Evolutionary conservation across 2,329 filamentous ascomycete species (phyloP), one percentile per base, ranked within the genome.

Genomic region (Cladosporium phlei): DNA sequence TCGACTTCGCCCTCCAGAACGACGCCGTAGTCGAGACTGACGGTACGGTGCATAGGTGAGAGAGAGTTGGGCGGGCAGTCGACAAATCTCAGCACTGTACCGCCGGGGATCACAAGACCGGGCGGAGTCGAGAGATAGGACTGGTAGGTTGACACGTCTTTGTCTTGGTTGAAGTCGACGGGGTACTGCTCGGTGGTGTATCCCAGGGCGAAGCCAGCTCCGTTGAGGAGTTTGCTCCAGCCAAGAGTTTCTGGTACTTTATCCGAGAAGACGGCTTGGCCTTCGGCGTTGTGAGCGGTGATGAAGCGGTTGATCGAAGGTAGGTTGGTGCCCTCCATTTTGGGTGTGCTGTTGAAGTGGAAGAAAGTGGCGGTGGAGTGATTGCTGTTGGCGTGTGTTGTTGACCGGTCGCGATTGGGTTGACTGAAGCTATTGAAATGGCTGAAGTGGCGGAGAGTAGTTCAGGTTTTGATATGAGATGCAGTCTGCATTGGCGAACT

Each of bases 171-270:
- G 52, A 79, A 60, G 39, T 71, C 55, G 16, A 71, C 69, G 0
- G 75, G 74, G 32, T 69, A 71, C 37, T 66, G 59, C 37, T 69
- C 67, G 4, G 76, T 73, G 6, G 71, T 69, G 60, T 77, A 79
- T 48, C 66, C 67, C 24, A 77, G 69, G 22, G 66, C 67, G 54
- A 77, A 77, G 3, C 61, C 61, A 12, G 70, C 70, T 22, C 68
- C 66, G 3, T 37, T 45, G 6, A 32, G 24, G n/a, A 45, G 7
- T 11, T 21, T n/a, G 3, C 65, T 51, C 44, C 47, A 53, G 10
- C 47, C 40, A 6, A 54, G 54, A n/a, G 48, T 42, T 21, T 60
- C 57, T 9, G 52, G 54, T 6, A 59, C 43, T 3, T 49, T 37
- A 9, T 51, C 38, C 4, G 55, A 53, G 22, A 64, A 54, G 17